Percentiles rank a stretch among this genome's conserved stretches.
These are phyloP conservation scores for Penicillium sclerotigenum DNA, from an alignment of 2,329 filamentous ascomycete species.

Conservation along the genomic window DNA sequence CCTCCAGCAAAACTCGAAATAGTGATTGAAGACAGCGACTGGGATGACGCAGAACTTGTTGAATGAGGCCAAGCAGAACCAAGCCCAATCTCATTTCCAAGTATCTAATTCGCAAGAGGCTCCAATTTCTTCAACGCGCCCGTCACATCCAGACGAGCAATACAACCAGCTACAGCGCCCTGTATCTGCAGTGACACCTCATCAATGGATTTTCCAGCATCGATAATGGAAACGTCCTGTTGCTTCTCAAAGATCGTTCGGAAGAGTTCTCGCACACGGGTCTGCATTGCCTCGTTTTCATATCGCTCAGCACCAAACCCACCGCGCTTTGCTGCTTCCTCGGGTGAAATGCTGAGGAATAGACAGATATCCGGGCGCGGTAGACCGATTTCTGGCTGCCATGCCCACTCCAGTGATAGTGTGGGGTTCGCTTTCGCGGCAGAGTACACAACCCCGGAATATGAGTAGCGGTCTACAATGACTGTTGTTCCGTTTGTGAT, in stretches of 20 bases:
- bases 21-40: constrained; percentile 57
- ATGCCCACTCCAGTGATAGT: constrained; percentile 74
- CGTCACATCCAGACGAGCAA: constrained; percentile 33
- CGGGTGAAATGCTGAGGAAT: constrained; percentile 77
- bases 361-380: constrained; percentile 83
- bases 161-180: constrained; percentile 25
- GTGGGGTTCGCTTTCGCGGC: constrained; percentile 76
- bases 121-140: constrained; percentile 37
- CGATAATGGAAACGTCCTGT: constrained; percentile 51
- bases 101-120: constrained; percentile 24
- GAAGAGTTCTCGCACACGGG: constrained; percentile 72
- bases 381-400: constrained; percentile 77
- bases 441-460: constrained; percentile 89
- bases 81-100: not conserved
- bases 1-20: constrained; percentile 32
- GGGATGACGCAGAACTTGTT: constrained; percentile 48
- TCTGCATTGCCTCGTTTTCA: constrained; percentile 79
- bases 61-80: constrained; percentile 29
- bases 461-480: constrained; percentile 89
- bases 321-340: constrained; percentile 70
- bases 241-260: constrained; percentile 49
- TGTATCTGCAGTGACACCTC: constrained; percentile 49
- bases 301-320: constrained; percentile 89
- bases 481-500: constrained; percentile 69
- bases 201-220: constrained; percentile 53